A percentile compares a stretch with the other conserved stretches of the same genome.
Evolutionary conservation across 306 rosid species (phyloP).

Genomic region (Neltuma alba): DNA sequence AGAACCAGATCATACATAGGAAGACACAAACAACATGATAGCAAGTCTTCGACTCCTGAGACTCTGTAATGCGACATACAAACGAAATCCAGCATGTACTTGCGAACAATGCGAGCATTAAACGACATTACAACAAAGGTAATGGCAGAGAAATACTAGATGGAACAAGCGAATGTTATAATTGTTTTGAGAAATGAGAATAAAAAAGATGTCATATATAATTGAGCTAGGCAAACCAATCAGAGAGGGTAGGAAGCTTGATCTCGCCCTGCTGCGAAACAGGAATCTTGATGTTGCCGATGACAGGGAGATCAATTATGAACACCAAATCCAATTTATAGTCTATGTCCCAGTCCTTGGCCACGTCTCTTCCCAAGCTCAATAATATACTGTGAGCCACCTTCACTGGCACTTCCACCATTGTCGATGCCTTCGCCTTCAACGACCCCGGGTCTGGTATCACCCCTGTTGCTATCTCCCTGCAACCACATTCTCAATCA

Average conservation of each 20-base stretch:
- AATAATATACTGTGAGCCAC: constrained; percentile 66
- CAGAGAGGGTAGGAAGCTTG: constrained; percentile 73
- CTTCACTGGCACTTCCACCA: constrained; percentile 69
- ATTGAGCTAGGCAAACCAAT: constrained; percentile 37
- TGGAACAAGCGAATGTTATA: too few relatives aligned
- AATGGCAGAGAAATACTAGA: too few relatives aligned
- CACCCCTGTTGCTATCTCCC: constrained; percentile 72
- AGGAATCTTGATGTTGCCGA: constrained; percentile 79
- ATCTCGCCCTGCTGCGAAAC: constrained; percentile 74
- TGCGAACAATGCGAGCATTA: too few relatives aligned
- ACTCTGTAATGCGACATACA: too few relatives aligned
- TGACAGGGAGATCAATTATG: constrained; percentile 61
- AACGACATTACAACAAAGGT: too few relatives aligned
- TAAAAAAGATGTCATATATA: too few relatives aligned
- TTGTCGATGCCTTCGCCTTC: constrained; percentile 54
- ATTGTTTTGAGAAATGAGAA: too few relatives aligned
- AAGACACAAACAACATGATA: too few relatives aligned
- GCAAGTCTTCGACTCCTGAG: too few relatives aligned
- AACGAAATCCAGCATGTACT: too few relatives aligned
- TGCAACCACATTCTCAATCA: constrained; percentile 1
- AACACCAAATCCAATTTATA: constrained; percentile 71
- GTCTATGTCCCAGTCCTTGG: constrained; percentile 86
- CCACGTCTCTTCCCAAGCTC: constrained; percentile 72
- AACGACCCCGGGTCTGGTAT: constrained; percentile 87
- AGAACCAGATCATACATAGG: too few relatives aligned